phyloP scores from a whole-genome alignment of 331 rosid genomes.

The Saraca asoca region DNA sequence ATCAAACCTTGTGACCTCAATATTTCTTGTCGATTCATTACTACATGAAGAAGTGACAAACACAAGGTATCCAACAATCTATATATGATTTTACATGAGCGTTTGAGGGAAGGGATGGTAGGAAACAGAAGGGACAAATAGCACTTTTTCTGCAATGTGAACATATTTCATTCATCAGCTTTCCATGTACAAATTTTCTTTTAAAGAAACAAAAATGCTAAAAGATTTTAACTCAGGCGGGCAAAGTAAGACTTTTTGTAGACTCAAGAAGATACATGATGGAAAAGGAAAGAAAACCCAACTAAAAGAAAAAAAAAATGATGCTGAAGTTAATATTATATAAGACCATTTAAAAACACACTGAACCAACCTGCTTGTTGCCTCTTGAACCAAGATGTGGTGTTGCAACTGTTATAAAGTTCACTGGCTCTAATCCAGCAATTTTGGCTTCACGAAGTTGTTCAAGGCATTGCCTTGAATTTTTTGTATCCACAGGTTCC shows the following conservation, averaged over 20 bases:
- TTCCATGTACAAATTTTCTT: too few relatives aligned
- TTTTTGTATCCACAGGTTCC: constrained; percentile 44
- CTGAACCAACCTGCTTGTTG: constrained; percentile 65
- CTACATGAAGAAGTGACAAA: too few relatives aligned
- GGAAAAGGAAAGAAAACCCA: too few relatives aligned
- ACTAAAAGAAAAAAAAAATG: background rate
- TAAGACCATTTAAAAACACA: constrained; percentile 1
- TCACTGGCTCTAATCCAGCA: constrained; percentile 88
- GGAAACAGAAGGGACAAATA: too few relatives aligned
- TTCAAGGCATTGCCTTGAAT: constrained; percentile 39
- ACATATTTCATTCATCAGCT: too few relatives aligned
- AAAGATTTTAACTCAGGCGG: too few relatives aligned
- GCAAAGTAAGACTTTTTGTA: too few relatives aligned
- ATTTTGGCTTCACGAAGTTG: constrained; percentile 53
- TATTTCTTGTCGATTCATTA: constrained; percentile 18
- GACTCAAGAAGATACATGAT: background rate
- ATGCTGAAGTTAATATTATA: background rate
- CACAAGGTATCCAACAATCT: too few relatives aligned
- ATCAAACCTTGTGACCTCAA: background rate
- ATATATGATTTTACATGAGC: too few relatives aligned
- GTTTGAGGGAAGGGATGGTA: too few relatives aligned
- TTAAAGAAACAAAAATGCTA: too few relatives aligned
- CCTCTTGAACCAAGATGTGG: constrained; percentile 98
- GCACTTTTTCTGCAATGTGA: too few relatives aligned
- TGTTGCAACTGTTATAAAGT: constrained; percentile 92